Evolutionary conservation across 1,284 basidiomycete genomes (phyloP), one percentile per base, ranked within the genome.

Genomic region (Pascua sp.): DNA sequence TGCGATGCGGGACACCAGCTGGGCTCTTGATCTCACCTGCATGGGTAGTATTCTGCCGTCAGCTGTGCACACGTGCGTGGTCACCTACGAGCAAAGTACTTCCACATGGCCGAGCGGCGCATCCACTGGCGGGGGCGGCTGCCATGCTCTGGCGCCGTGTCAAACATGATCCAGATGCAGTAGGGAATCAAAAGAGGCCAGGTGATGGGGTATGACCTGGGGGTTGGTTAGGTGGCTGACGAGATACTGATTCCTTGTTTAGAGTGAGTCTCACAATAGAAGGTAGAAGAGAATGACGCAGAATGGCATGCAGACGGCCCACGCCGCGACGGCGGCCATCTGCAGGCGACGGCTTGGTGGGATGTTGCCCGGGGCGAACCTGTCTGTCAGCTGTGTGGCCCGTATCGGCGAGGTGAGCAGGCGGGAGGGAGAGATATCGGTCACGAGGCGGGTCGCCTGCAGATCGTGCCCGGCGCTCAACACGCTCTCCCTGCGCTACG

Each of bases 101-200:
- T 85, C 89, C 91, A 98, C 62, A 91, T 82, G 46, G 80, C 76
- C 57, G 82, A 73, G 16, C 82, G 82, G 42, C 93, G 83, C 53
- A 91, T 85, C 88, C 88, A 91, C n/a, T 81, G 80, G 66, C 84
- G 87, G 36, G 86, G 80, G 17, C 91, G 80, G 0, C 90, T 92
- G 11, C 94, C 92, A 37, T 81, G 75, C 59, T 89, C 86, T 0
- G 90, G 89, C 51, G 88, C 87, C 32, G 80, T 78, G 77, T 98
- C 94, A 59, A 91, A 86, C 32, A 80, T 73, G 16, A 87, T 82
- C 92, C 93, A 99, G 47, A 90, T 73, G 59, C 87, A 71, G 76
- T 99, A 99, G n/a, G 84, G 77, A 7, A 86, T 80, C 16, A 97
- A 73, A 44, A 93, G 70, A 0, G 91, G 90, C 95, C 95, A 99